phyloP scores from a whole-genome alignment of 2,329 filamentous ascomycete genomes.

The Coleophoma eucalyptorum region DNA sequence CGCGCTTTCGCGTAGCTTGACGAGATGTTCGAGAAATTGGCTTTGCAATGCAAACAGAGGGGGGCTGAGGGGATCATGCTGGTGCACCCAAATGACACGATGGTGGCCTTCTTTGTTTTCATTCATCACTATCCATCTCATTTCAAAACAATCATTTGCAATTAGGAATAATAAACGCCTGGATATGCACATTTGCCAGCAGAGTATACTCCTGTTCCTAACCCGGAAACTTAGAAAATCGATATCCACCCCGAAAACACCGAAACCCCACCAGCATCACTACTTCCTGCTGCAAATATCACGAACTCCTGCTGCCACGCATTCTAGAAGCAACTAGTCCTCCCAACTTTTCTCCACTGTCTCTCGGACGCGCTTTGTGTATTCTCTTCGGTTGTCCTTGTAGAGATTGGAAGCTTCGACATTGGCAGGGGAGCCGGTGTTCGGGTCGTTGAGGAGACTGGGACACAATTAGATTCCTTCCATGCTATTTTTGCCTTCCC shows the following conservation, averaged over 20 bases:
- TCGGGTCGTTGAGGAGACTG: conserved; percentile 94
- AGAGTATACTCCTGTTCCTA: conserved; percentile 5
- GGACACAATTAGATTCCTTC: conserved; percentile 22
- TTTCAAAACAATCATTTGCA: background rate
- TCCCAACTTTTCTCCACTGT: conserved; percentile 99
- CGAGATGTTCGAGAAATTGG: conserved; percentile 2
- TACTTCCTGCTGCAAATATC: conserved; percentile 9
- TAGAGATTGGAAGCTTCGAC: conserved; percentile 98
- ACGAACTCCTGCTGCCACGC: background rate
- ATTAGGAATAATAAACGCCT: conserved; percentile 6
- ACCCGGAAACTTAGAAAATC: background rate
- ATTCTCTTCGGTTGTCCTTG: conserved; percentile 96
- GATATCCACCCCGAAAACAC: conserved; percentile 12
- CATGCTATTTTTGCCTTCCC: background rate
- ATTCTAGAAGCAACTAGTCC: conserved; percentile 49
- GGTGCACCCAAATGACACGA: background rate
- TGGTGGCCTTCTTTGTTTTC: background rate
- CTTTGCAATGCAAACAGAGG: background rate
- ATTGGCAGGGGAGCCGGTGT: conserved; percentile 96
- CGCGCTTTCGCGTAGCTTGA: conserved; percentile 1
- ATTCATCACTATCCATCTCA: background rate
- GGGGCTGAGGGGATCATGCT: conserved; percentile 8
- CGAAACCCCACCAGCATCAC: conserved; percentile 15
- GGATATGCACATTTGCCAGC: conserved; percentile 15
- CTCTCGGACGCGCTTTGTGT: conserved; percentile 90